Evolutionary conservation across 2,329 filamentous ascomycete species (phyloP).

Genomic region (Penicillium oxalicum): DNA sequence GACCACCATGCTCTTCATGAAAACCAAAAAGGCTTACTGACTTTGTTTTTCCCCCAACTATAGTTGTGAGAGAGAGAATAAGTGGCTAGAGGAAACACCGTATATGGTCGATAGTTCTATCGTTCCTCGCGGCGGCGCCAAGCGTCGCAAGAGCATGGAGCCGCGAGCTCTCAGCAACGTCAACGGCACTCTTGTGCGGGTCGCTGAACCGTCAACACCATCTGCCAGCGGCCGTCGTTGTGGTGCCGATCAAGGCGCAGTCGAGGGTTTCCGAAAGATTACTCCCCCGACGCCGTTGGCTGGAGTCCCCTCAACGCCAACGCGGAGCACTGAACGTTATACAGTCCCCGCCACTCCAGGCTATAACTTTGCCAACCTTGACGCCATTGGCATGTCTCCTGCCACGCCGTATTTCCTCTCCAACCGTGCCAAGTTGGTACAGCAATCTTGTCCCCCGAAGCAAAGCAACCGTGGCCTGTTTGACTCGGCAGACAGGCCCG

Average conservation of each 20-base stretch:
- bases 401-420: constrained; percentile 44
- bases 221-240: constrained; percentile 26
- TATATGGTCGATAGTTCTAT: constrained; percentile 64
- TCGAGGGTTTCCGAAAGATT: constrained; percentile 31
- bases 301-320: constrained; percentile 15
- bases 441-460: constrained; percentile 52
- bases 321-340: constrained; percentile 14
- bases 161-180: constrained; percentile 63
- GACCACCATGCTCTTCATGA: not conserved
- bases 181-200: constrained; percentile 56
- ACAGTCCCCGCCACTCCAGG: constrained; percentile 31
- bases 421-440: constrained; percentile 40
- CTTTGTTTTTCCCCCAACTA: not conserved
- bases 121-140: constrained; percentile 63
- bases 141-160: constrained; percentile 76
- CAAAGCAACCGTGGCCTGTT: constrained; percentile 42
- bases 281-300: constrained; percentile 24
- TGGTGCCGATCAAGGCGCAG: constrained; percentile 24
- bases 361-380: constrained; percentile 32
- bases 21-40: constrained; percentile 7
- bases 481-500: constrained; percentile 11
- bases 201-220: constrained; percentile 21
- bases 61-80: constrained; percentile 68
- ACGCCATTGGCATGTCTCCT: constrained; percentile 39
- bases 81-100: constrained; percentile 67